A percentile compares a stretch with the other conserved stretches of the same genome.
Evolutionary conservation across 176 grass and related monocot species (phyloP).

Genomic region (Bolboschoenus planiculmis): DNA sequence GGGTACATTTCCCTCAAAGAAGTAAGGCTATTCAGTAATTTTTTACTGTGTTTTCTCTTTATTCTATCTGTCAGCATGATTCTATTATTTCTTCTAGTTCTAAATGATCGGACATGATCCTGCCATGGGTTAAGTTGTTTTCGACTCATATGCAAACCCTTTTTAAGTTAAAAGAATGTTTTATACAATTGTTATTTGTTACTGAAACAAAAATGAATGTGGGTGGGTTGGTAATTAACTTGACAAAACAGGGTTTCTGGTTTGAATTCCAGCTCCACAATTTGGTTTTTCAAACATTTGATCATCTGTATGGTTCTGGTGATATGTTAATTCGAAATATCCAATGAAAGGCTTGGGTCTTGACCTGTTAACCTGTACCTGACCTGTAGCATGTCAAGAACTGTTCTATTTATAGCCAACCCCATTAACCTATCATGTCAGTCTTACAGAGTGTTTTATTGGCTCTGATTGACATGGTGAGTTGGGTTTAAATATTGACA

Average conservation of each 20-base stretch:
- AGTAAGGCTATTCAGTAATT: slow-evolving; percentile 39
- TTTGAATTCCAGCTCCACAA: not conserved
- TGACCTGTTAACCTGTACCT: not conserved
- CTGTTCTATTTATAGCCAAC: not conserved
- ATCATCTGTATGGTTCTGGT: not conserved
- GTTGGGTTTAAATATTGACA: not conserved
- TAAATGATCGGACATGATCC: not conserved
- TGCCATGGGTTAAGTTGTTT: not conserved
- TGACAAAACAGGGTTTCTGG: not conserved
- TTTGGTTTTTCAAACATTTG: not conserved
- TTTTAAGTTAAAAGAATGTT: not conserved
- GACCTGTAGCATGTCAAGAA: not conserved
- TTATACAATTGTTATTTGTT: not conserved
- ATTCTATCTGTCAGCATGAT: not conserved
- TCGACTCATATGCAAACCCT: not conserved
- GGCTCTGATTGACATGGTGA: not conserved
- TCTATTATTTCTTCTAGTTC: not conserved
- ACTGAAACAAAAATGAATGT: not conserved
- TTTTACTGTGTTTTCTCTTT: not conserved
- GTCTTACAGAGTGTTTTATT: not conserved
- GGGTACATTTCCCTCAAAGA: slow-evolving; percentile 86
- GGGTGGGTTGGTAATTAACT: not conserved
- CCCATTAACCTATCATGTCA: not conserved
- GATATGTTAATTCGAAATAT: not conserved
- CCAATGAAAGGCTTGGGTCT: not conserved